Evolutionary conservation across 257 asterid genomes (phyloP).

Genomic region (Solanum chmielewskii): DNA sequence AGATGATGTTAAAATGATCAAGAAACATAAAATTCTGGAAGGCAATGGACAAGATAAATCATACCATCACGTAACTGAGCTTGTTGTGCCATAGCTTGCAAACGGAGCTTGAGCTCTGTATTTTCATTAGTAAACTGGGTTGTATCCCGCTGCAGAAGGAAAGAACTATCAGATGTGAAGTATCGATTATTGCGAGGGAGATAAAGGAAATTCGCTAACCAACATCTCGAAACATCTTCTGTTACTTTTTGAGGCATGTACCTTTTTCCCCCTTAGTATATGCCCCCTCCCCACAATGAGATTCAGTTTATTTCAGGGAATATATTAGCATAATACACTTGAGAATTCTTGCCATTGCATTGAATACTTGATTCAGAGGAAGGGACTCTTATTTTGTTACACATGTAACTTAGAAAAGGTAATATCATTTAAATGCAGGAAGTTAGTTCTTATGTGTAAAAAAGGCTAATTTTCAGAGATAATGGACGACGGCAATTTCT

Average conservation of each 20-base stretch:
- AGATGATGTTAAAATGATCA: neutral
- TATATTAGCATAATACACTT: neutral
- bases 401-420: neutral
- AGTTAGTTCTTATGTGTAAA: neutral
- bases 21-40: neutral
- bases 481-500: neutral
- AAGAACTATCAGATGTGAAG: neutral
- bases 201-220: neutral
- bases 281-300: neutral
- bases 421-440: neutral
- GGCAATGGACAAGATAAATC: neutral
- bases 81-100: conserved; percentile 98
- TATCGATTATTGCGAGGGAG: neutral
- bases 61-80: conserved; percentile 94
- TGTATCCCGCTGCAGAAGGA: conserved; percentile 72
- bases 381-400: neutral
- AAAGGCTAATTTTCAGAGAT: neutral
- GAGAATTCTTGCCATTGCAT: neutral
- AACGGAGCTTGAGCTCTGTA: conserved; percentile 83
- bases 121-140: conserved; percentile 77
- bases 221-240: neutral
- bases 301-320: neutral
- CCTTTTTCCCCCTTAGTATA: neutral
- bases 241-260: neutral
- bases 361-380: neutral